Conservation (phyloP, 371 early-diverging fungal species). For the Apophysomyces elegans region DNA sequence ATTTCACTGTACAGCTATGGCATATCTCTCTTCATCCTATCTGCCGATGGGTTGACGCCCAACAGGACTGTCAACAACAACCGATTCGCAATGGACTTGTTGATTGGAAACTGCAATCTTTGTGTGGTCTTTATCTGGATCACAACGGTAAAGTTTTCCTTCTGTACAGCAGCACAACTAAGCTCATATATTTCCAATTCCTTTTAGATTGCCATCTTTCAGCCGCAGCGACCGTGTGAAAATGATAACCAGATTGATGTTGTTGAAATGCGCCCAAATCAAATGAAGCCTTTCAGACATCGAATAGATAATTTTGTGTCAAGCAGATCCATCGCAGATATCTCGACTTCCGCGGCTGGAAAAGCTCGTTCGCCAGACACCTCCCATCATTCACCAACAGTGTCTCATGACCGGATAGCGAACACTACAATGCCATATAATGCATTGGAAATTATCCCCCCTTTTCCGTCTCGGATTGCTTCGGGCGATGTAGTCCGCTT, state of each 20-base stretch:
- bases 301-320: not conserved
- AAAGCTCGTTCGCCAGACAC: not conserved
- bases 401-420: not conserved
- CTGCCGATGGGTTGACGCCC: constrained; percentile 45
- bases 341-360: not conserved
- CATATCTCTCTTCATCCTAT: constrained; percentile 34
- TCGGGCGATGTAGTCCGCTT: not conserved
- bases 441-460: not conserved
- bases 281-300: not conserved
- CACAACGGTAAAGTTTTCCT: constrained; percentile 29
- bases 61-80: constrained; percentile 29
- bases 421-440: not conserved
- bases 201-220: constrained; percentile 47
- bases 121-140: constrained; percentile 37
- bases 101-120: constrained; percentile 43
- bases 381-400: not conserved
- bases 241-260: not conserved
- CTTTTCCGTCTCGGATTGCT: not conserved
- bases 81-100: constrained; percentile 42
- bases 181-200: not conserved
- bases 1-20: constrained; percentile 34
- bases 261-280: not conserved
- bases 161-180: not conserved
- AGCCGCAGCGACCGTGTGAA: constrained; percentile 30
- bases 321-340: not conserved